A percentile compares a stretch with the other conserved stretches of the same genome.
Conservation (phyloP, 805 yeast species). For the Metschnikowia koreensis region DNA sequence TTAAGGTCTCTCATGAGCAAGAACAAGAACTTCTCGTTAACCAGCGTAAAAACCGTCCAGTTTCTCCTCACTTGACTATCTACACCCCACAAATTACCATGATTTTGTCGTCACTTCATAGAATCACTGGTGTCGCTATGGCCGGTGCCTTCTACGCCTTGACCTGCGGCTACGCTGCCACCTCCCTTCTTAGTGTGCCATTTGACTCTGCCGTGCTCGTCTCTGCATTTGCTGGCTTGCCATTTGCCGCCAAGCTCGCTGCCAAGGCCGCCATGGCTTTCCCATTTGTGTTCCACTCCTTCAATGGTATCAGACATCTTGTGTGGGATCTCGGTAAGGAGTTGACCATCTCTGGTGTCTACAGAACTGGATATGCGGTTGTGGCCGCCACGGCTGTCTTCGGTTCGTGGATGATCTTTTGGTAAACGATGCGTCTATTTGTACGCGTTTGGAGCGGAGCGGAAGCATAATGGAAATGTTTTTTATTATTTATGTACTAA, state of each 20-base stretch:
- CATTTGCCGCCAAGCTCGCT: conserved; percentile 57
- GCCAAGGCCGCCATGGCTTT: conserved; percentile 70
- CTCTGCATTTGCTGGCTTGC: conserved; percentile 58
- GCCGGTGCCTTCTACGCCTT: conserved; percentile 78
- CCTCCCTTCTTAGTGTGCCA: conserved; percentile 57
- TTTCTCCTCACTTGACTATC: conserved; percentile 85
- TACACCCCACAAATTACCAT: conserved; percentile 90
- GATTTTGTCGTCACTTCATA: conserved; percentile 77
- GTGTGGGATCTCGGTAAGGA: conserved; percentile 88
- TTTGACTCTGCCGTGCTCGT: conserved; percentile 54
- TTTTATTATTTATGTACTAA: conserved; percentile 1
- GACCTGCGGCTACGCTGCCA: conserved; percentile 71
- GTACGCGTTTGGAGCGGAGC: not conserved
- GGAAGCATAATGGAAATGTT: not conserved
- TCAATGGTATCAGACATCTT: conserved; percentile 89
- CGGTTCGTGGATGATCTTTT: conserved; percentile 57
- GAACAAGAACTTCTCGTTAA: conserved; percentile 69
- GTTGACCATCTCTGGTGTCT: conserved; percentile 81
- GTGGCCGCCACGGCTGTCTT: conserved; percentile 59
- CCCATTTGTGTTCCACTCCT: conserved; percentile 85
- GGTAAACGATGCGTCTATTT: conserved; percentile 18
- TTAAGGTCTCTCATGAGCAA: conserved; percentile 53
- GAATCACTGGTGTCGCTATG: conserved; percentile 83
- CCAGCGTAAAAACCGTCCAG: conserved; percentile 86
- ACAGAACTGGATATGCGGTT: conserved; percentile 86